These are phyloP conservation scores for Aspergillus heteromorphus DNA, from an alignment of 495 filamentous ascomycete species.

Conservation along the genomic window DNA sequence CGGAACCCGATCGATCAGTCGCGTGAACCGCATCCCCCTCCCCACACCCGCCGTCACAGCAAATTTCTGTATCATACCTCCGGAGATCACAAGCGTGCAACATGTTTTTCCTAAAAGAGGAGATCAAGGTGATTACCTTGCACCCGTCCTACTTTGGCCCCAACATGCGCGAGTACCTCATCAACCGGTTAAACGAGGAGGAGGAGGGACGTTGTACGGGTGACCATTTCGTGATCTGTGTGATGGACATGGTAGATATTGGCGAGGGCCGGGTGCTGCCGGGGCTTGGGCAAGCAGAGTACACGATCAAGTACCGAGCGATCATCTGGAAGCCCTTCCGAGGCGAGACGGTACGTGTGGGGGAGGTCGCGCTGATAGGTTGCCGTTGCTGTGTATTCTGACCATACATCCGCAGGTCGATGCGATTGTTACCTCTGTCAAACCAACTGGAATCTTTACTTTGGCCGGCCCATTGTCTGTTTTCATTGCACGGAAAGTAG, in stretches of 20 bases:
- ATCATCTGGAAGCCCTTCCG: slow-evolving; percentile 97
- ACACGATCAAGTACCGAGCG: slow-evolving; percentile 88
- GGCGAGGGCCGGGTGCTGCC: slow-evolving; percentile 89
- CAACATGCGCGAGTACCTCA: slow-evolving; percentile 83
- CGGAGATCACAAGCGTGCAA: slow-evolving; percentile 3
- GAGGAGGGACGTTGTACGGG: slow-evolving; percentile 92
- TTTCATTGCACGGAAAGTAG: slow-evolving; percentile 83
- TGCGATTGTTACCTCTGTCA: slow-evolving; percentile 82
- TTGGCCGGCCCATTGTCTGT: slow-evolving; percentile 81
- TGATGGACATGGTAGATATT: slow-evolving; percentile 90
- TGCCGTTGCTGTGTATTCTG: neutral
- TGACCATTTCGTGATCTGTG: slow-evolving; percentile 90
- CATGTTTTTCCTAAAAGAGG: slow-evolving; percentile 98
- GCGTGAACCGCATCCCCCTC: neutral
- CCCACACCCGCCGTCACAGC: neutral
- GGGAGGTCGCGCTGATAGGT: neutral
- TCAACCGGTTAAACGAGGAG: slow-evolving; percentile 77
- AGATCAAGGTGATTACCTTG: slow-evolving; percentile 86
- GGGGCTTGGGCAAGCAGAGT: slow-evolving; percentile 83
- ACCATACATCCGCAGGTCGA: slow-evolving; percentile 60
- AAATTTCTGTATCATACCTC: neutral
- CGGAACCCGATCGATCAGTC: neutral
- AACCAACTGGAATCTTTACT: slow-evolving; percentile 87
- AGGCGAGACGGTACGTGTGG: slow-evolving; percentile 77
- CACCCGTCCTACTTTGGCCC: slow-evolving; percentile 95